Evolutionary conservation across 257 asterid species (phyloP).

Genomic region (Lantana camara): DNA sequence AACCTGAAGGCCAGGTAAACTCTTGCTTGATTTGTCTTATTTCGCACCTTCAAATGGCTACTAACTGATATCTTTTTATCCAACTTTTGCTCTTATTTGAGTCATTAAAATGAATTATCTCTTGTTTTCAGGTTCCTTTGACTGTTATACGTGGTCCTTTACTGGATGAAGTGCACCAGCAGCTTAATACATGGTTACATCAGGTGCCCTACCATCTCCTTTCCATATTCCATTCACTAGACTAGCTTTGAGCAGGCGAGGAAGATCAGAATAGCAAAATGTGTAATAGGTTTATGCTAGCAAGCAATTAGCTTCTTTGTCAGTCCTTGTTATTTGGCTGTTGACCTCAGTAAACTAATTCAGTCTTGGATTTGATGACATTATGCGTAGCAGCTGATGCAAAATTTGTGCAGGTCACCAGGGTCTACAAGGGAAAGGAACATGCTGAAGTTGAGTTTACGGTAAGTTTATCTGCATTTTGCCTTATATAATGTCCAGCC

Average conservation of each 20-base stretch:
- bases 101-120: slow-evolving; percentile 19
- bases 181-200: slow-evolving; percentile 66
- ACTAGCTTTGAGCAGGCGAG: not conserved
- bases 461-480: slow-evolving; percentile 39
- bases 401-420: slow-evolving; percentile 49
- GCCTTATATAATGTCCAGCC: slow-evolving; percentile 12
- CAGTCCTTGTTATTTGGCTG: not conserved
- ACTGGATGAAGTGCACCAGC: slow-evolving; percentile 84
- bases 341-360: slow-evolving; percentile 7
- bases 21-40: slow-evolving; percentile 22
- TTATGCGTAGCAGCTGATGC: slow-evolving; percentile 31
- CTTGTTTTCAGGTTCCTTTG: slow-evolving; percentile 50
- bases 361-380: slow-evolving; percentile 11
- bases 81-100: slow-evolving; percentile 19
- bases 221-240: slow-evolving; percentile 15
- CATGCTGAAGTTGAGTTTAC: slow-evolving; percentile 64
- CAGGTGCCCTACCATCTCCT: slow-evolving; percentile 50
- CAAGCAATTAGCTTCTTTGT: not conserved
- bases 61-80: not conserved
- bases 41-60: slow-evolving; percentile 15
- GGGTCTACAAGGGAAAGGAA: slow-evolving; percentile 66
- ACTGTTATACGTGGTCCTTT: slow-evolving; percentile 65
- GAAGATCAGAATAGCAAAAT: not conserved
- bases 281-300: slow-evolving; percentile 2
- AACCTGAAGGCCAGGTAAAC: slow-evolving; percentile 55